phyloP scores from a whole-genome alignment of 2,329 filamentous ascomycete genomes.

The Ophiostoma novo-ulmi region DNA sequence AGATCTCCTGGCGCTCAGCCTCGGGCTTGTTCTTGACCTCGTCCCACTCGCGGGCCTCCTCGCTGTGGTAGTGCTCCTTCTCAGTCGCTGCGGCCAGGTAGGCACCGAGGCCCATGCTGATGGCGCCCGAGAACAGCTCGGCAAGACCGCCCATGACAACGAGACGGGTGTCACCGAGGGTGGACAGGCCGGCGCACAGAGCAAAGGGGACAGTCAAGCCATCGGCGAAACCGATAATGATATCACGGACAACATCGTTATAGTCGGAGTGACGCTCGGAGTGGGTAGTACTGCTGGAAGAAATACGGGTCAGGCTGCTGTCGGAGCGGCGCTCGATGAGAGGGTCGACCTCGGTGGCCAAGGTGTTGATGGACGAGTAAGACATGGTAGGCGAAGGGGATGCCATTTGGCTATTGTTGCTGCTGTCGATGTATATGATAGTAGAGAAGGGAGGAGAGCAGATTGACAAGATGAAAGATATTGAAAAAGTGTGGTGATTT shows the following conservation, averaged over 20 bases:
- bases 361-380: constrained; percentile 16
- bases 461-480: not conserved
- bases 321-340: constrained; percentile 28
- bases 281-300: constrained; percentile 22
- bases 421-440: not conserved
- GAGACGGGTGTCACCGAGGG: constrained; percentile 58
- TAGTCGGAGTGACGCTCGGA: constrained; percentile 34
- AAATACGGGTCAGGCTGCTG: constrained; percentile 26
- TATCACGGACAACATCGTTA: constrained; percentile 51
- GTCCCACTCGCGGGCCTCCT: constrained; percentile 42
- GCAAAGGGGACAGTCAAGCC: constrained; percentile 77
- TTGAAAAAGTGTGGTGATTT: not conserved
- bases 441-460: not conserved
- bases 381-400: constrained; percentile 16
- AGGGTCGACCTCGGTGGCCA: constrained; percentile 26
- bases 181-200: constrained; percentile 66
- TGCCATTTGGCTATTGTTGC: not conserved
- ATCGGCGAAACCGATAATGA: constrained; percentile 72
- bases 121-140: constrained; percentile 69
- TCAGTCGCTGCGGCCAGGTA: constrained; percentile 63
- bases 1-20: constrained; percentile 45
- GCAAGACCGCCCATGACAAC: constrained; percentile 69
- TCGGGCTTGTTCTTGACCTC: constrained; percentile 40
- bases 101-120: constrained; percentile 72
- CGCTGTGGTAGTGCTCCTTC: constrained; percentile 46